Conservation (phyloP, 106 monocot species). For the Allium cepa region DNA sequence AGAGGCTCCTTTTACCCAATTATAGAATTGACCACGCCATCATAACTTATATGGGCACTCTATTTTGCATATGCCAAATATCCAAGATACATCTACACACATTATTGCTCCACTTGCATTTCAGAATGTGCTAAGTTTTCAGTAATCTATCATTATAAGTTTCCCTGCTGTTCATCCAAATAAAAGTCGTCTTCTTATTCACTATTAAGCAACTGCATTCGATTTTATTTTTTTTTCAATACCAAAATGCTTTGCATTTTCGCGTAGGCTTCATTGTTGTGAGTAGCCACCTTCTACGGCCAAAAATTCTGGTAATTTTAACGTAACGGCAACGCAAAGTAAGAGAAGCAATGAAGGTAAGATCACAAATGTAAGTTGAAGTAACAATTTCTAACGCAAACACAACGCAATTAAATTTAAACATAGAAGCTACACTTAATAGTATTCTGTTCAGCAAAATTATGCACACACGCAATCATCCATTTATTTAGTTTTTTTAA, state of each 20-base stretch:
- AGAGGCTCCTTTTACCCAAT: no score
- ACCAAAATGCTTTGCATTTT: no score
- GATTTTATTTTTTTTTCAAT: no score
- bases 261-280: no score
- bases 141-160: not conserved
- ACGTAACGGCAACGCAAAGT: constrained; percentile 4
- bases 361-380: not conserved
- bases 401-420: not conserved
- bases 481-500: not conserved
- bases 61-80: not conserved
- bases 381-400: not conserved
- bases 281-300: no score
- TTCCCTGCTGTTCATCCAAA: not conserved
- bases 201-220: not conserved
- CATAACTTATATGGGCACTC: no score
- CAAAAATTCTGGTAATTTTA: not conserved
- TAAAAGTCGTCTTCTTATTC: not conserved
- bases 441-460: not conserved
- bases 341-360: not conserved
- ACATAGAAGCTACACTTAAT: constrained; percentile 10
- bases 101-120: not conserved
- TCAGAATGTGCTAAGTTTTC: not conserved
- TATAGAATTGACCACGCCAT: no score
- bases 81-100: not conserved
- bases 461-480: not conserved